Base-by-base conservation (phyloP, 2,329 filamentous ascomycete species). In the Colletotrichum musae region DNA sequence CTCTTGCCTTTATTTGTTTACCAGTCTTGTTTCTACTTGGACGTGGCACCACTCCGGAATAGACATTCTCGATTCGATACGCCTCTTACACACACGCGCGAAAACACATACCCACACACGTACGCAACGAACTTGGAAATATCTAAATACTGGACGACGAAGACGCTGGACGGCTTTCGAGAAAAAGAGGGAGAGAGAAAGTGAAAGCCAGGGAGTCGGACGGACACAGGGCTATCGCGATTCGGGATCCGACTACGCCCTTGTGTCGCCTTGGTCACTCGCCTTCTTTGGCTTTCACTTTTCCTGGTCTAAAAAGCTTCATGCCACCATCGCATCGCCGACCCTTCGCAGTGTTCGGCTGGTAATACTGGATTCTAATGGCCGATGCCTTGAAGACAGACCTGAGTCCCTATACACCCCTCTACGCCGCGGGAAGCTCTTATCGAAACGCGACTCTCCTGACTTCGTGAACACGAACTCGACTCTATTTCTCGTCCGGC, bases 351-450 rank as follows among this genome's bases (percentile, higher is more conserved):
- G 26, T 56, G 50, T 51, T 41, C 51, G 62, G 45, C 51, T 57
- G 36, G 24, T 57, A 66, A 36, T 57, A 45, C 52, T 9, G 41
- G 50, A 56, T 53, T 57, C 68, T 70, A 62, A 70, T 70, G 68
- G 68, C 68, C 57, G 51, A 68, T 54, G 58, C 50, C 41, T 64
- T 54, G 52, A 5, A 45, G 45, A 26, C 58, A 68, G 50, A 47
- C 28, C 52, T 43, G 39, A 70, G 58, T 54, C 53, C 52, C 63
- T 28, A 56, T 45, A 66, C 52, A 68, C 58, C 58, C 68, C 53
- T 43, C 13, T 18, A 28, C 52, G 39, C 52, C 26, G n/a, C 48
- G 52, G 68, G 64, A 70, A 58, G 66, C 21, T 39, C 64, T 28
- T 28, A 58, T n/a, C 24, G 18, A 13, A 47, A 53, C 62, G 36